Evolutionary conservation across 331 rosid genomes (phyloP).

Genomic region (Malus hybrid): DNA sequence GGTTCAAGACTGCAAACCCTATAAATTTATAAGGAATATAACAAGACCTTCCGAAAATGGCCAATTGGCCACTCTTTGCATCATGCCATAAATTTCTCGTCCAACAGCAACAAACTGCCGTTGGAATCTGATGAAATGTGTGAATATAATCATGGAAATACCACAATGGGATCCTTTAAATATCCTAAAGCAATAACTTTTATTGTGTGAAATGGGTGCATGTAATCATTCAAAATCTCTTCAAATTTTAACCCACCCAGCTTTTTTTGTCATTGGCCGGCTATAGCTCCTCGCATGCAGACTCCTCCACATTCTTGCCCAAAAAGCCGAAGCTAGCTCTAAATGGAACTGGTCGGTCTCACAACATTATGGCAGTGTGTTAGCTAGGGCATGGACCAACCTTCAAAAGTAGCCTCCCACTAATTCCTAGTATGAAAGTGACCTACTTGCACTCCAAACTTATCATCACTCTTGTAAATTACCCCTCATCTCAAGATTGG

Average conservation of each 20-base stretch:
- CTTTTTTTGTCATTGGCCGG: not conserved
- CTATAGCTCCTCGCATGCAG: not conserved
- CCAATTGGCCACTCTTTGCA: not conserved
- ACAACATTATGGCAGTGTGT: constrained; percentile 19
- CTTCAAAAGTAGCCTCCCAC: constrained; percentile 38
- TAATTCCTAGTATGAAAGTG: constrained; percentile 12
- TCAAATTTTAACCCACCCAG: not conserved
- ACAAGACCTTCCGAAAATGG: not conserved
- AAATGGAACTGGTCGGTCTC: constrained; percentile 31
- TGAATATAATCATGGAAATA: not conserved
- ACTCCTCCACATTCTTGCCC: not conserved
- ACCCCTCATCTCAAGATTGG: too few relatives aligned
- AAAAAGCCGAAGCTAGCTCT: not conserved
- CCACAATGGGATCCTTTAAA: not conserved
- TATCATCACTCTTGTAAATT: not conserved
- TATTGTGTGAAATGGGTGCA: not conserved
- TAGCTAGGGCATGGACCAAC: constrained; percentile 30
- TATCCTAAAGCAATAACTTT: not conserved
- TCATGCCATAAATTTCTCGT: not conserved
- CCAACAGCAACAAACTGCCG: not conserved
- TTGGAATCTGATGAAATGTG: not conserved
- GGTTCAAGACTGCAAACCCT: not conserved
- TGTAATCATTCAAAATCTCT: not conserved
- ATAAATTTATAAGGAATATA: not conserved
- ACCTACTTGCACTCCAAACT: not conserved